Evolutionary conservation across 2,329 filamentous ascomycete genomes (phyloP).

Genomic region (Nemania abortiva): DNA sequence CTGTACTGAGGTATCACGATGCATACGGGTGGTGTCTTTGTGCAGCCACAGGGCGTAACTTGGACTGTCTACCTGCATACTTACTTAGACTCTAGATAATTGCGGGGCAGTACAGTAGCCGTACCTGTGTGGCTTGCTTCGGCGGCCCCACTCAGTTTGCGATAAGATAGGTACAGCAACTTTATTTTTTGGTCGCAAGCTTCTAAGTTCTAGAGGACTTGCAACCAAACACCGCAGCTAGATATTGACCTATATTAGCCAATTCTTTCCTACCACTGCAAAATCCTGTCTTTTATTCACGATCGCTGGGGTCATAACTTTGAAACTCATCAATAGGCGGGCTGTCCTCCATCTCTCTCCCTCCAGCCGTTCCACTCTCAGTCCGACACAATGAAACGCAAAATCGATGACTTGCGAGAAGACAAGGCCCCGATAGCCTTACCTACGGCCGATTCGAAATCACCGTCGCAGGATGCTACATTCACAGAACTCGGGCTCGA

Average conservation of each 20-base stretch:
- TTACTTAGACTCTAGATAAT: no score
- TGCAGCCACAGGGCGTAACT: no score
- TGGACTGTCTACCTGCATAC: no score
- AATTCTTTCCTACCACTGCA: background rate
- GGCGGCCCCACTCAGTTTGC: conserved; percentile 8
- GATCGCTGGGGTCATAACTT: no score
- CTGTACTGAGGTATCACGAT: no score
- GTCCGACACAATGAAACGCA: conserved; percentile 66
- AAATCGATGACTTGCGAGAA: conserved; percentile 66
- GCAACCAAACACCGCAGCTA: background rate
- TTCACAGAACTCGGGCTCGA: conserved; percentile 87
- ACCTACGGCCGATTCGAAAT: conserved; percentile 36
- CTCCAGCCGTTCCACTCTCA: background rate
- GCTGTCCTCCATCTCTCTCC: background rate
- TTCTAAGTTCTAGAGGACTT: background rate
- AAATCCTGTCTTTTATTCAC: background rate
- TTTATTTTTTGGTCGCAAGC: conserved; percentile 22
- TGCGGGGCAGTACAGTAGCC: background rate
- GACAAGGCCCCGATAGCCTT: conserved; percentile 52
- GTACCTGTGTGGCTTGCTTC: conserved; percentile 9
- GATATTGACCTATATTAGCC: background rate
- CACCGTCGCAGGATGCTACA: conserved; percentile 56
- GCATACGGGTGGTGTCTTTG: no score
- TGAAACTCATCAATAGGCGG: background rate
- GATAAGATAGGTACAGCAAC: conserved; percentile 30